Evolutionary conservation across 176 grass and related monocot genomes (phyloP).

Genomic region (Phoenix roebelenii): DNA sequence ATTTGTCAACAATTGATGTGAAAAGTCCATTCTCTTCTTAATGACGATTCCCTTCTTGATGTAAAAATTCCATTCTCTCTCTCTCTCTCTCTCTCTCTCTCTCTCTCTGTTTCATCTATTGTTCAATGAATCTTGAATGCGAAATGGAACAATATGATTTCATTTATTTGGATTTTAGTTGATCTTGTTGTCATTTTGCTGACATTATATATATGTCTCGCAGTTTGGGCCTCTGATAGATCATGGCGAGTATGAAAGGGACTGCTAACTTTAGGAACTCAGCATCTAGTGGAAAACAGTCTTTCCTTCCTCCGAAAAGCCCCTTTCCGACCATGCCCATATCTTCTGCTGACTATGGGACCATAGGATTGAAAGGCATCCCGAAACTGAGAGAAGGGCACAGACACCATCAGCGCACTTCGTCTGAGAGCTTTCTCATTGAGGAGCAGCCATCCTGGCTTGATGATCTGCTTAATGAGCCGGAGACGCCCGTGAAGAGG

Average conservation of each 20-base stretch:
- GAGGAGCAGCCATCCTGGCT: constrained; percentile 97
- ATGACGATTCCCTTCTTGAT: too few species aligned
- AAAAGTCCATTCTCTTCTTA: too few species aligned
- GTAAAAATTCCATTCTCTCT: too few species aligned
- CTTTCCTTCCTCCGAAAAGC: constrained; percentile 71
- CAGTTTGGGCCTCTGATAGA: constrained; percentile 5
- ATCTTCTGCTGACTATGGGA: constrained; percentile 46
- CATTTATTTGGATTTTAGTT: too few species aligned
- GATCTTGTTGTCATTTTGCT: too few species aligned
- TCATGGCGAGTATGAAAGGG: constrained; percentile 39
- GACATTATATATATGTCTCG: too few species aligned
- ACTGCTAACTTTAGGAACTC: constrained; percentile 6
- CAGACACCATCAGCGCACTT: constrained; percentile 60
- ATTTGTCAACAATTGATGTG: too few species aligned
- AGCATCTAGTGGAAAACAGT: constrained; percentile 26
- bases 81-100: too few species aligned
- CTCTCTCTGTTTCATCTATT: too few species aligned
- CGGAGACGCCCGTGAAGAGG: constrained; percentile 43
- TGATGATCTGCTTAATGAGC: constrained; percentile 84
- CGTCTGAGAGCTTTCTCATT: constrained; percentile 78
- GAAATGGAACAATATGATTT: too few species aligned
- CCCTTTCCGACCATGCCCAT: constrained; percentile 43
- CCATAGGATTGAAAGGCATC: constrained; percentile 36
- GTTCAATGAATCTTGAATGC: too few species aligned
- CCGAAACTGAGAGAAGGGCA: constrained; percentile 25